Evolutionary conservation across 1,284 basidiomycete genomes (phyloP), one percentile per base, ranked within the genome.

Genomic region (Sporisorium reilianum): DNA sequence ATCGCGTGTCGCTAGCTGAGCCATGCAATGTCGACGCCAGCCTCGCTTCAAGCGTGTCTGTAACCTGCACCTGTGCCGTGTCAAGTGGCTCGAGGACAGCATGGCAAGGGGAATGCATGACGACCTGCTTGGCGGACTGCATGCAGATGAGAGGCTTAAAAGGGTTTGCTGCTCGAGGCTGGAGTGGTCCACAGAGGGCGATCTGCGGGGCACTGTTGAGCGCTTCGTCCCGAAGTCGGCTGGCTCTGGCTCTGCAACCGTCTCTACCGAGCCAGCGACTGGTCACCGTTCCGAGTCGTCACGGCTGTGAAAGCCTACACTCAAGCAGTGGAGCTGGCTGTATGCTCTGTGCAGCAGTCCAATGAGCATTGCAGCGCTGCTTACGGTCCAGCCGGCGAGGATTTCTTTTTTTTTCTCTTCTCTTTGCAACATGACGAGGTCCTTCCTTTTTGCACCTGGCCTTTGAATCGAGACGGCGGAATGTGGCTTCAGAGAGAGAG

Each of bases 21-120:
- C n/a, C 32, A 60, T 49, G 64, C 52, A 56, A 34, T 49, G 54
- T 46, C 42, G 41, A 26, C 42, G 51, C 56, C 57, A 48, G 53
- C 53, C 57, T 60, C 64, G 25, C 38, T 42, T 42, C 32, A 42
- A 6, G 18, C 18, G 57, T 44, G 32, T 38, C 48, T 41, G 48
- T 48, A 22, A 32, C 26, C 54, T 63, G 64, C 64, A 56, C 38
- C 36, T 28, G 32, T 30, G 57, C 57, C 52, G 53, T 65, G 64
- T 55, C 22, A 40, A 36, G 18, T 12, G 34, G 40, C 20, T 42
- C 38, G 32, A 46, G 34, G 22, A 40, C n/a, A 14, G 50, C 44
- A 32, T 25, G 28, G 7, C 14, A 30, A 5, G 10, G 7, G 46
- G 46, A 22, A 26, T 26, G n/a, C 26, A 41, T 50, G 9, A 18